Evolutionary conservation across 1,284 basidiomycete genomes (phyloP).

Genomic region (Erythrobasidium hasegawianum): DNA sequence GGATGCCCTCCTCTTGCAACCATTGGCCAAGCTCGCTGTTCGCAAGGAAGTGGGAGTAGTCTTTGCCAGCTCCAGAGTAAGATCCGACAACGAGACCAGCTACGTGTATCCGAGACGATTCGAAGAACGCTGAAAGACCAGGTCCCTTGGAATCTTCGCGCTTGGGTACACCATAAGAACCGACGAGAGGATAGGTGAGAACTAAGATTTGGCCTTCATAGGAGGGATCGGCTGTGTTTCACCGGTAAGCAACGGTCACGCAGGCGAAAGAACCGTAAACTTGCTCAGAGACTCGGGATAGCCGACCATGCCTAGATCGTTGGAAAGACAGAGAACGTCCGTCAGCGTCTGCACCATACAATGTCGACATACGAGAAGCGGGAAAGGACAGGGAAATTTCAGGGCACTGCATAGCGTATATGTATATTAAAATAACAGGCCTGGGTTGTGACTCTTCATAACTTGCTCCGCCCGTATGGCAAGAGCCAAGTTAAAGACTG

Average conservation of each 20-base stretch:
- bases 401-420: constrained; percentile 36
- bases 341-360: not conserved
- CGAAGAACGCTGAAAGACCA: constrained; percentile 77
- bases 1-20: constrained; percentile 92
- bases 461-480: constrained; percentile 15
- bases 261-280: not conserved
- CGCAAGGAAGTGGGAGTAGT: constrained; percentile 94
- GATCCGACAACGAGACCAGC: constrained; percentile 88
- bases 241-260: constrained; percentile 3
- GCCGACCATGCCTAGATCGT: constrained; percentile 86
- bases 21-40: constrained; percentile 80
- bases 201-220: constrained; percentile 98
- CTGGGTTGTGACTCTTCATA: constrained; percentile 35
- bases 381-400: constrained; percentile 13
- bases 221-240: constrained; percentile 71
- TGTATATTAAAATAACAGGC: constrained; percentile 34
- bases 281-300: constrained; percentile 89
- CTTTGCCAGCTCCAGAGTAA: constrained; percentile 68
- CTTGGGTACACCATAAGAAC: constrained; percentile 97
- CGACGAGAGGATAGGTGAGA: constrained; percentile 92
- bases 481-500: constrained; percentile 29
- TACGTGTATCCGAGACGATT: constrained; percentile 90
- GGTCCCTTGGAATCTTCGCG: constrained; percentile 55
- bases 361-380: not conserved
- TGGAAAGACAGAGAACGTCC: no score